These are phyloP conservation scores for Aspergillus bridgeri DNA, from an alignment of 495 filamentous ascomycete genomes.

Conservation along the genomic window DNA sequence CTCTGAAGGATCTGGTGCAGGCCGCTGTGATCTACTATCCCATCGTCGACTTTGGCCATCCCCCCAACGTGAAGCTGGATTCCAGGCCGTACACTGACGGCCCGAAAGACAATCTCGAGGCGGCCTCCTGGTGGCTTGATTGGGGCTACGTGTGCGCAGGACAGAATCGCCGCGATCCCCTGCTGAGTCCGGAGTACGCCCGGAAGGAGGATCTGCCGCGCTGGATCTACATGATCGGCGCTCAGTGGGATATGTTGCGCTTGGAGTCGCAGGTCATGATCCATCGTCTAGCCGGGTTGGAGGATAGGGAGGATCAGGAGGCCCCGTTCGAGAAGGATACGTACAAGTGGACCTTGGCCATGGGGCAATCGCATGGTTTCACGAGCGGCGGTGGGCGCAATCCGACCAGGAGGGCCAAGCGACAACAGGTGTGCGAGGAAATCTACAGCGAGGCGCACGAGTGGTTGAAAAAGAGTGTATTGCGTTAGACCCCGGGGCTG, in stretches of 20 bases:
- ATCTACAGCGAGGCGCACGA: conserved; percentile 23
- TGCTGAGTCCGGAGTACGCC: conserved; percentile 34
- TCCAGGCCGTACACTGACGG: conserved; percentile 25
- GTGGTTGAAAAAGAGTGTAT: conserved; percentile 22
- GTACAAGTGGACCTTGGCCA: conserved; percentile 32
- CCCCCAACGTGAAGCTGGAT: conserved; percentile 22
- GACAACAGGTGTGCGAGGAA: conserved; percentile 11
- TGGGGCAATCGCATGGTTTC: conserved; percentile 25
- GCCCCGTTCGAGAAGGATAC: conserved; percentile 22
- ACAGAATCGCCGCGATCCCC: conserved; percentile 30
- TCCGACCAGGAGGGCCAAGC: conserved; percentile 3
- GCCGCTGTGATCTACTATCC: conserved; percentile 34
- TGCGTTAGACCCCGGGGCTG: not conserved
- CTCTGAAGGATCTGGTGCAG: conserved; percentile 26
- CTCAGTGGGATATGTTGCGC: conserved; percentile 30
- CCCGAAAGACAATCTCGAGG: conserved; percentile 23
- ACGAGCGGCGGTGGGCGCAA: conserved; percentile 18
- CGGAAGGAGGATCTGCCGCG: conserved; percentile 26
- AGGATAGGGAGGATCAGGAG: conserved; percentile 16
- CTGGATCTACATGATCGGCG: conserved; percentile 28
- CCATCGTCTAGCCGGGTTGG: conserved; percentile 26
- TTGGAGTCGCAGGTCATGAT: conserved; percentile 33
- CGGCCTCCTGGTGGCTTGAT: conserved; percentile 24
- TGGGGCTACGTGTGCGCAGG: conserved; percentile 31
- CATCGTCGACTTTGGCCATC: conserved; percentile 29